Conservation (phyloP, 2,329 filamentous ascomycete species). For the Cladophialophora chaetospira region DNA sequence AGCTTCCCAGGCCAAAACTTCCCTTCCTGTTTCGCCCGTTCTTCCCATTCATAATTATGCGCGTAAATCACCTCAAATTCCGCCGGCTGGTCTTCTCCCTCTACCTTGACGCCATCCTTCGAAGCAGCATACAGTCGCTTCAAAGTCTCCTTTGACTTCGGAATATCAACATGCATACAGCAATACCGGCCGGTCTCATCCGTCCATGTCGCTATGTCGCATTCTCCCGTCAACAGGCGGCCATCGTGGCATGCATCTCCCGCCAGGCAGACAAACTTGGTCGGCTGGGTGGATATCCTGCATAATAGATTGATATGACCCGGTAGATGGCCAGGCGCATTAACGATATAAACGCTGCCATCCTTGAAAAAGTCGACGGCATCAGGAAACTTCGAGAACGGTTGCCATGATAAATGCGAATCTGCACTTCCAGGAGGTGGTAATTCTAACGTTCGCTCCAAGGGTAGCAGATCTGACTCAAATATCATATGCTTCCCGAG, state of each 20-base stretch:
- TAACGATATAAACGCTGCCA: constrained; percentile 36
- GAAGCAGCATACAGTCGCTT: constrained; percentile 23
- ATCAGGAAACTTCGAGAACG: constrained; percentile 24
- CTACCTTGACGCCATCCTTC: constrained; percentile 24
- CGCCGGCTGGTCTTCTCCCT: constrained; percentile 26
- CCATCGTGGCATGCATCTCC: constrained; percentile 40
- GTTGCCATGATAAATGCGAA: constrained; percentile 25
- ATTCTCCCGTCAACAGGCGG: constrained; percentile 36
- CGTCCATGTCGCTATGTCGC: constrained; percentile 36
- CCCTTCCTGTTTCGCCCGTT: constrained; percentile 22
- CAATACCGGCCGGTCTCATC: constrained; percentile 34
- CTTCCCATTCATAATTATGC: constrained; percentile 39
- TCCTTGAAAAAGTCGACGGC: constrained; percentile 38
- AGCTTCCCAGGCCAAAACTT: constrained; percentile 29
- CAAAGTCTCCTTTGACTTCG: constrained; percentile 34
- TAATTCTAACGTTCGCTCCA: constrained; percentile 34
- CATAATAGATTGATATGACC: constrained; percentile 40
- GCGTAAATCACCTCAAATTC: constrained; percentile 38
- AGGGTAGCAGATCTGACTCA: constrained; percentile 33
- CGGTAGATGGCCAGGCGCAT: constrained; percentile 38
- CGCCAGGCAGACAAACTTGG: constrained; percentile 36
- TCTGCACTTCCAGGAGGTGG: constrained; percentile 17
- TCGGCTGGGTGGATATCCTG: constrained; percentile 26
- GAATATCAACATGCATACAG: constrained; percentile 37
- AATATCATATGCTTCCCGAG: constrained; percentile 36